Conservation (phyloP, 108 stramenopile species). For the Schizochytrium sp. region DNA sequence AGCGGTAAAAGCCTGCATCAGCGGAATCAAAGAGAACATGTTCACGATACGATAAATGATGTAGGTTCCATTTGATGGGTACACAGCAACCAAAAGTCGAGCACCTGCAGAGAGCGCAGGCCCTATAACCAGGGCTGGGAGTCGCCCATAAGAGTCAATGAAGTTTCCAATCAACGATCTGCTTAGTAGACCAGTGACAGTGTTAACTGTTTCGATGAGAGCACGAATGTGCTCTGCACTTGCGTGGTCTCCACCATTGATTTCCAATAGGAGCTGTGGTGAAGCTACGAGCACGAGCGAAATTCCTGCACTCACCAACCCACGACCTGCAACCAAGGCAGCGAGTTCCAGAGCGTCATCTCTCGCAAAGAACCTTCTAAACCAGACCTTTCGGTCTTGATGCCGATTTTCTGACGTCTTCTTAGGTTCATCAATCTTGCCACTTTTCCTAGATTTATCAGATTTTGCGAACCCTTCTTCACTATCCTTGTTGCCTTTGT, state of each 20-base stretch:
- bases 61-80: conserved; percentile 37
- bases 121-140: conserved; percentile 23
- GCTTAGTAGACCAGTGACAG: not conserved
- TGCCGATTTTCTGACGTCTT: too few species aligned
- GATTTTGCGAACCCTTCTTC: too few species aligned
- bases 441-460: too few species aligned
- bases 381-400: not conserved
- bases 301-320: conserved; percentile 23
- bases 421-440: too few species aligned
- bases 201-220: conserved; percentile 22
- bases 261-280: conserved; percentile 42
- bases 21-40: conserved; percentile 9
- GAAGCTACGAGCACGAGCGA: conserved; percentile 32
- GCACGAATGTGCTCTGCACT: not conserved
- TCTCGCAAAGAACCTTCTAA: not conserved
- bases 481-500: too few species aligned
- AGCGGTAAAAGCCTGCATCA: conserved; percentile 43
- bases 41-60: conserved; percentile 31
- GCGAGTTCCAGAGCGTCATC: conserved; percentile 9
- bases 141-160: conserved; percentile 31
- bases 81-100: not conserved
- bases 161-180: conserved; percentile 34
- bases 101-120: conserved; percentile 9
- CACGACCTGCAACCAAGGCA: conserved; percentile 10
- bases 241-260: conserved; percentile 18